Percentiles rank a stretch among this genome's conserved stretches.
Evolutionary conservation across 164 flowering plant species (phyloP).

Genomic region (Umbellularia californica): DNA sequence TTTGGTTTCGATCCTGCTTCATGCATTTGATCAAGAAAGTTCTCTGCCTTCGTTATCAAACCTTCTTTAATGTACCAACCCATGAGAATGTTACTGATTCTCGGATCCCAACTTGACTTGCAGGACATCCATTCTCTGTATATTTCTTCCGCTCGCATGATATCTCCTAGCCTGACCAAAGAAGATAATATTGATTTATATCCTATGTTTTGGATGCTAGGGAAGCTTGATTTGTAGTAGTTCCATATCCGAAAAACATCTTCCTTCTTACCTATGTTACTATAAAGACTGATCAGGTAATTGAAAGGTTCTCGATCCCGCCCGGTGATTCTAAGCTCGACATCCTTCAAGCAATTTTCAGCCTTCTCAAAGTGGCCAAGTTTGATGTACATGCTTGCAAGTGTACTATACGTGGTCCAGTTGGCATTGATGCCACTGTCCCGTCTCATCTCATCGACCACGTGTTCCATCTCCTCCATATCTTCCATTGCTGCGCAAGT

Average conservation of each 20-base stretch:
- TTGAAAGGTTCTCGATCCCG: constrained; percentile 71
- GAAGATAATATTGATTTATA: constrained; percentile 68
- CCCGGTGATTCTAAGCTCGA: constrained; percentile 62
- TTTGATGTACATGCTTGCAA: constrained; percentile 77
- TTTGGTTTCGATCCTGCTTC: constrained; percentile 72
- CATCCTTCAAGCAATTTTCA: constrained; percentile 53
- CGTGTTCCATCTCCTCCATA: constrained; percentile 66
- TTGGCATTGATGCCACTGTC: constrained; percentile 52
- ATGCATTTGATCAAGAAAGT: constrained; percentile 42
- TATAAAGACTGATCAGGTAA: constrained; percentile 73
- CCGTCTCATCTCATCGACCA: constrained; percentile 53
- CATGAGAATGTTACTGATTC: constrained; percentile 64
- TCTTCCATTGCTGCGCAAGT: constrained; percentile 58
- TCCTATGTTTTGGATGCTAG: constrained; percentile 61
- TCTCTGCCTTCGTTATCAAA: constrained; percentile 45
- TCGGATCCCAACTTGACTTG: constrained; percentile 55
- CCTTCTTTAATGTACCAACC: constrained; percentile 57
- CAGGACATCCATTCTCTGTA: constrained; percentile 70
- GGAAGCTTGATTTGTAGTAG: constrained; percentile 54
- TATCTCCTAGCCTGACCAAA: constrained; percentile 53
- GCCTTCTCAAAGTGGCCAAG: constrained; percentile 55
- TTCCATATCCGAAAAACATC: constrained; percentile 76
- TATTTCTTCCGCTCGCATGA: constrained; percentile 60
- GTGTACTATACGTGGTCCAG: constrained; percentile 86
- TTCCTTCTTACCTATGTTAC: constrained; percentile 56